Base-by-base conservation (phyloP, 2,329 filamentous ascomycete genomes). In the Thielaviopsis populi region DNA sequence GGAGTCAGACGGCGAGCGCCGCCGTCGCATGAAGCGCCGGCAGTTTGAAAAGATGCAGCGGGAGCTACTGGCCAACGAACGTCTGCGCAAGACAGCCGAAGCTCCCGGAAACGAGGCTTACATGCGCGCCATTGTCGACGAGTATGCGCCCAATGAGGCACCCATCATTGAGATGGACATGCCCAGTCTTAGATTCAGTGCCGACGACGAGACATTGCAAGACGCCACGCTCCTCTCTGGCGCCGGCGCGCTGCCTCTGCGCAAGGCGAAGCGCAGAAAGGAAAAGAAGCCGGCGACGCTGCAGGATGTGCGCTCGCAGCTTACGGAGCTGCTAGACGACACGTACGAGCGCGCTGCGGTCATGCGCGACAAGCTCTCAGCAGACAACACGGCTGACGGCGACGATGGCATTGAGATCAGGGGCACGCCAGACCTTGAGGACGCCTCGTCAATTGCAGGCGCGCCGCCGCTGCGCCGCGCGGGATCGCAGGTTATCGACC, bases 21-120 rank as follows among this genome's bases (percentile, higher is more conserved):
- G 84, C 54, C 84, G 88, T 56, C 84, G 89, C 61, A 84, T 87
- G 77, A 96, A 95, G 78, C 86, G 90, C 62, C 82, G 86, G 46
- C 89, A 96, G 70, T 95, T 95, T 73, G 88, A 88, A 42, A 89
- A 89, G 75, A 95, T 96, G 87, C 87, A 91, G 64, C 91, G 90
- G 72, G 88, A 91, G 6, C 80, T 99, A 8, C 82, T 96, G 58
- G 80, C 88, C 27, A 91, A 97, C 70, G 91, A 96, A 73, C 89
- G 90, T 43, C 84, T 99, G 69, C 89, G 88, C 71, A 91, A 92
- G 73, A 89, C 97, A 67, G 91, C 89, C 41, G 85, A 90, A 71
- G 91, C 95, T 69, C 89, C 89, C 1, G 91, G 92, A 71, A 92
- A 91, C 72, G 82, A 87, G 67, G 94, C 94, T 0, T 99, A 99